These are phyloP conservation scores for Jasminum sambac DNA, from an alignment of 257 asterid species.

Conservation along the genomic window DNA sequence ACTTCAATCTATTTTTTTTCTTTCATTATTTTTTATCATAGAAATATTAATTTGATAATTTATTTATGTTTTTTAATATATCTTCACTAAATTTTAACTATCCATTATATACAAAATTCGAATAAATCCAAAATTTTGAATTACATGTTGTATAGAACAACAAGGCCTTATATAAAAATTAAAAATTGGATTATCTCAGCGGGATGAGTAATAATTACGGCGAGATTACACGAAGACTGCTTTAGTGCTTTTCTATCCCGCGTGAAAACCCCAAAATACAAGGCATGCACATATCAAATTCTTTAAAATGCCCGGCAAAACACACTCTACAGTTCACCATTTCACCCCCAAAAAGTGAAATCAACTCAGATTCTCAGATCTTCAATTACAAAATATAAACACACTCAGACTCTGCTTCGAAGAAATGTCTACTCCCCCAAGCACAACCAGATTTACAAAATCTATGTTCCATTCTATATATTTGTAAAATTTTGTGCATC, in stretches of 20 bases:
- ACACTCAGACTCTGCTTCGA: not conserved
- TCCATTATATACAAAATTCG: too few species aligned
- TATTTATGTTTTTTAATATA: too few species aligned
- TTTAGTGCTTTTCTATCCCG: not conserved
- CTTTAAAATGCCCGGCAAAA: constrained; percentile 30
- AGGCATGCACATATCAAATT: constrained; percentile 19
- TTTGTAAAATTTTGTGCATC: constrained; percentile 15
- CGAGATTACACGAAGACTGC: too few species aligned
- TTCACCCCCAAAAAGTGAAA: constrained; percentile 9
- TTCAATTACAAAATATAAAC: not conserved
- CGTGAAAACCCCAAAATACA: not conserved
- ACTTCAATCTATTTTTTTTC: too few species aligned
- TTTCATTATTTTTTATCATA: too few species aligned
- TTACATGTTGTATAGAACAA: too few species aligned
- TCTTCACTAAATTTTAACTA: too few species aligned
- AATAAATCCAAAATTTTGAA: too few species aligned
- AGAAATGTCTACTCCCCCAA: not conserved
- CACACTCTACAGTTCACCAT: constrained; percentile 5
- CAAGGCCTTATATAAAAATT: too few species aligned
- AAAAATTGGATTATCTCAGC: too few species aligned
- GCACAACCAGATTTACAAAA: constrained; percentile 15
- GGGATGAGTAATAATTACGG: too few species aligned
- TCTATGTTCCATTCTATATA: constrained; percentile 11
- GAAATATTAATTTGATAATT: too few species aligned
- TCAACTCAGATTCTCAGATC: constrained; percentile 2